Percentiles rank a stretch among this genome's conserved stretches.
Conservation (phyloP, 1,284 basidiomycete genomes). For the Blastosporella zonata region DNA sequence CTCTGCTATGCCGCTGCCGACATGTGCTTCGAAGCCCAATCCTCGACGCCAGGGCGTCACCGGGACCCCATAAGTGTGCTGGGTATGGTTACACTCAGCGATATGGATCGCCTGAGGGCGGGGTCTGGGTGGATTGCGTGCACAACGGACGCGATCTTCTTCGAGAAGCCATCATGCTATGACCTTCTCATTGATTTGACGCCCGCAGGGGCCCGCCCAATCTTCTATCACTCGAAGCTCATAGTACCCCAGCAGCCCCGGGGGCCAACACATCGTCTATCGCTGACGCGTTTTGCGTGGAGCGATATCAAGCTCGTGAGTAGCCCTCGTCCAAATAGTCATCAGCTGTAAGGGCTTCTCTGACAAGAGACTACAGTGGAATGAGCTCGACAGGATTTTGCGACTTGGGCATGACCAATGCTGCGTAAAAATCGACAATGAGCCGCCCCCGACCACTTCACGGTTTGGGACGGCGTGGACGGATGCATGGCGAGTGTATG, state of each 20-base stretch:
- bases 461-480: slow-evolving; percentile 49
- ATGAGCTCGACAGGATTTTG: slow-evolving; percentile 66
- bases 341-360: neutral
- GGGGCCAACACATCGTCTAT: slow-evolving; percentile 51
- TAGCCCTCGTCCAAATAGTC: slow-evolving; percentile 6
- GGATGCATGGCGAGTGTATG: slow-evolving; percentile 77
- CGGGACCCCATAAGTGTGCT: slow-evolving; percentile 60
- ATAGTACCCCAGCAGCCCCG: slow-evolving; percentile 33
- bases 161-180: slow-evolving; percentile 73
- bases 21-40: slow-evolving; percentile 55
- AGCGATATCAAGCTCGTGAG: slow-evolving; percentile 71
- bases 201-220: slow-evolving; percentile 57
- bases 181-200: slow-evolving; percentile 77
- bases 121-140: slow-evolving; percentile 79
- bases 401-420: slow-evolving; percentile 42
- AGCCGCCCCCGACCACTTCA: neutral
- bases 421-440: slow-evolving; percentile 23
- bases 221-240: slow-evolving; percentile 57
- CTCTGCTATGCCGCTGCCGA: slow-evolving; percentile 74
- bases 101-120: slow-evolving; percentile 56
- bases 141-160: slow-evolving; percentile 78
- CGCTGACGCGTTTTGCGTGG: slow-evolving; percentile 70
- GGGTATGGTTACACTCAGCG: slow-evolving; percentile 73
- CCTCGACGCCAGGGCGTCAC: slow-evolving; percentile 32
- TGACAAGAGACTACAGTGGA: slow-evolving; percentile 48